phyloP scores from a whole-genome alignment of 371 early-diverging fungal species.

The Catenaria anguillulae region DNA sequence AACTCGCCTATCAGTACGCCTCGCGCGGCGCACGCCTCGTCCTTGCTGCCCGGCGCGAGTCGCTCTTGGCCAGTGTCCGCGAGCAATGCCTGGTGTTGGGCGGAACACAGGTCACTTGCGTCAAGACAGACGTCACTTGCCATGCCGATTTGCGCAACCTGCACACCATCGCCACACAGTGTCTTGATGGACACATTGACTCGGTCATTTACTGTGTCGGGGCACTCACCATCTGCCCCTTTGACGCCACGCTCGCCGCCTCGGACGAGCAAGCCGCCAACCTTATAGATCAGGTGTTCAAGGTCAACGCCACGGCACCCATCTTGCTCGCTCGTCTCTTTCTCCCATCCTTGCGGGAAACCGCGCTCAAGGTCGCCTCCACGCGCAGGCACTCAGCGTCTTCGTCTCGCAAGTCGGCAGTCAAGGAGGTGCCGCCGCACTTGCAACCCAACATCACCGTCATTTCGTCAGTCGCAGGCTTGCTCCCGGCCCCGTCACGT shows the following conservation, averaged over 20 bases:
- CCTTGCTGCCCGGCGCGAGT: slow-evolving; percentile 46
- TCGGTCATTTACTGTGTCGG: slow-evolving; percentile 56
- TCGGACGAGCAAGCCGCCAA: neutral
- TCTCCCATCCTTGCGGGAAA: slow-evolving; percentile 33
- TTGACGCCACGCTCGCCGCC: slow-evolving; percentile 24
- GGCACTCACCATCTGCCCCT: slow-evolving; percentile 42
- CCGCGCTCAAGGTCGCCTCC: slow-evolving; percentile 17
- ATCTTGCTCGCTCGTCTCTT: slow-evolving; percentile 40
- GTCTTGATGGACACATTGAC: slow-evolving; percentile 29
- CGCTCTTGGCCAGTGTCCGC: slow-evolving; percentile 31
- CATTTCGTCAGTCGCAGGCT: slow-evolving; percentile 65
- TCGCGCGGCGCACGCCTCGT: slow-evolving; percentile 46
- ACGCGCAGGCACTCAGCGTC: too few species aligned
- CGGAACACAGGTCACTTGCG: slow-evolving; percentile 9
- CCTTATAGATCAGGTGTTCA: slow-evolving; percentile 23
- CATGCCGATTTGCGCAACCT: slow-evolving; percentile 5
- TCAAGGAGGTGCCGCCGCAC: too few species aligned
- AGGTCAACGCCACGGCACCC: slow-evolving; percentile 50
- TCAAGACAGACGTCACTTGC: slow-evolving; percentile 14
- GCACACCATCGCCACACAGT: slow-evolving; percentile 8
- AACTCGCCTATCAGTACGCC: slow-evolving; percentile 54
- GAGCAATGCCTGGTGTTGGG: slow-evolving; percentile 25
- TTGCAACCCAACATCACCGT: slow-evolving; percentile 32
- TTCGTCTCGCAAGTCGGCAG: too few species aligned
- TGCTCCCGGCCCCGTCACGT: slow-evolving; percentile 65